phyloP scores from a whole-genome alignment of 352 stramenopile species.

The Phytophthora meadii region DNA sequence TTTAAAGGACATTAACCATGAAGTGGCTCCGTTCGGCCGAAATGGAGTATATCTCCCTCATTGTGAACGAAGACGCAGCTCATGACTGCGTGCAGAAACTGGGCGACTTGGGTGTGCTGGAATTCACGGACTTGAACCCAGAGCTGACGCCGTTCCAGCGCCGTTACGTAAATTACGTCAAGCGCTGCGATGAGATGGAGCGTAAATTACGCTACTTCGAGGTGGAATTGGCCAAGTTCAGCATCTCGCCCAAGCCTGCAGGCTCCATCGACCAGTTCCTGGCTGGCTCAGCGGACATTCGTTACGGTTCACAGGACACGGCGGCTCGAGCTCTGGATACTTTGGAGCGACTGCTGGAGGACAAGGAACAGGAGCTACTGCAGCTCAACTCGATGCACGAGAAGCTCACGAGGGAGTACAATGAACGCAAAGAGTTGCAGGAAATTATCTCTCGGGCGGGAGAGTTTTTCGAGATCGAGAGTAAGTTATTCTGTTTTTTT shows the following conservation, averaged over 20 bases:
- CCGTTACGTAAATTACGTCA: conserved; percentile 98
- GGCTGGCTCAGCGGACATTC: conserved; percentile 71
- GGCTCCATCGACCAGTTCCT: conserved; percentile 84
- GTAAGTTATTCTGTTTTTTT: conserved; percentile 31
- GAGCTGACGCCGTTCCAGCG: conserved; percentile 99
- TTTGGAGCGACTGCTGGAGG: conserved; percentile 96
- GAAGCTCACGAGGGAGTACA: conserved; percentile 98
- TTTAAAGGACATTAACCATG: conserved; percentile 40
- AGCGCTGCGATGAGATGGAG: conserved; percentile 99
- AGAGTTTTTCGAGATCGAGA: conserved; percentile 90
- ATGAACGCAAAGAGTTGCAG: conserved; percentile 92
- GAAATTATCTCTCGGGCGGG: conserved; percentile 81
- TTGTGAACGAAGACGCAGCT: conserved; percentile 98
- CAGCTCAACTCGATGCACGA: conserved; percentile 98
- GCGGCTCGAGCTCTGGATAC: conserved; percentile 91
- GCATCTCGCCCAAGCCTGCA: conserved; percentile 78
- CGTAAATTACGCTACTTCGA: conserved; percentile 98
- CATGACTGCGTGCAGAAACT: conserved; percentile 98
- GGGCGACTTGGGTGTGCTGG: conserved; percentile 95
- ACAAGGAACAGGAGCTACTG: conserved; percentile 96
- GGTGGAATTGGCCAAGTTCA: conserved; percentile 95
- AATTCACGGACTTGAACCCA: conserved; percentile 99
- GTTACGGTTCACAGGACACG: conserved; percentile 84
- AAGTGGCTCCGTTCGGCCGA: conserved; percentile 98
- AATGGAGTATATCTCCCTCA: conserved; percentile 99